Conservation (phyloP, 1,284 basidiomycete species). For the Meripilus lineatus region DNA sequence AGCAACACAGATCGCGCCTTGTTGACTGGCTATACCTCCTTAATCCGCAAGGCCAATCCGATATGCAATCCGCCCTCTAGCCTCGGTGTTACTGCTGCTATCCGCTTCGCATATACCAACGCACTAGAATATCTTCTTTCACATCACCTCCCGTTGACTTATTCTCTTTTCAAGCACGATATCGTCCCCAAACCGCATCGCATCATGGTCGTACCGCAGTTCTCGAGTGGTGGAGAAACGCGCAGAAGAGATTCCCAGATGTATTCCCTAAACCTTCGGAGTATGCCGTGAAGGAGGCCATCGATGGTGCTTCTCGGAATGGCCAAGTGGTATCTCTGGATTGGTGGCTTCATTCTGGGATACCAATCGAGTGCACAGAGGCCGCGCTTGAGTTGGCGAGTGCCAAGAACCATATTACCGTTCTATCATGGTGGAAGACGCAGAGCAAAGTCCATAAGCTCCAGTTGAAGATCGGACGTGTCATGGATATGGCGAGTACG, state of each 20-base stretch:
- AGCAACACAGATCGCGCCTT: conserved; percentile 64
- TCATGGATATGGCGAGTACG: conserved; percentile 74
- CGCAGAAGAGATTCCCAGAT: conserved; percentile 51
- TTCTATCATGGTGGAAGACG: conserved; percentile 77
- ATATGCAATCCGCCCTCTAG: conserved; percentile 54
- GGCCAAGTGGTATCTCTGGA: conserved; percentile 63
- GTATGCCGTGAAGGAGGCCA: conserved; percentile 52
- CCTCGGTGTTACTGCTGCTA: conserved; percentile 56
- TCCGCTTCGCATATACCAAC: conserved; percentile 72
- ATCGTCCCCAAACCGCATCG: conserved; percentile 72
- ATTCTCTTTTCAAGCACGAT: conserved; percentile 55
- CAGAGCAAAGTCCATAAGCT: conserved; percentile 30
- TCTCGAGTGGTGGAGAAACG: conserved; percentile 76
- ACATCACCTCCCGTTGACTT: conserved; percentile 58
- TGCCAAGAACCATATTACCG: conserved; percentile 62
- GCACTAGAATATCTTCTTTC: conserved; percentile 68
- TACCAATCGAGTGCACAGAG: conserved; percentile 66
- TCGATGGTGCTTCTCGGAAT: conserved; percentile 68
- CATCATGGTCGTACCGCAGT: conserved; percentile 67
- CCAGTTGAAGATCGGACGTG: conserved; percentile 72
- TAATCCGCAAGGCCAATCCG: conserved; percentile 54
- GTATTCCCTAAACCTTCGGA: conserved; percentile 47
- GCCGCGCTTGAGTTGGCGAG: conserved; percentile 72
- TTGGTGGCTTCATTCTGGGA: conserved; percentile 62
- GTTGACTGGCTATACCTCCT: conserved; percentile 54